A percentile compares a stretch with the other conserved stretches of the same genome.
Evolutionary conservation across 2,329 filamentous ascomycete genomes (phyloP).

Genomic region (Neopestalotiopsis clavispora): DNA sequence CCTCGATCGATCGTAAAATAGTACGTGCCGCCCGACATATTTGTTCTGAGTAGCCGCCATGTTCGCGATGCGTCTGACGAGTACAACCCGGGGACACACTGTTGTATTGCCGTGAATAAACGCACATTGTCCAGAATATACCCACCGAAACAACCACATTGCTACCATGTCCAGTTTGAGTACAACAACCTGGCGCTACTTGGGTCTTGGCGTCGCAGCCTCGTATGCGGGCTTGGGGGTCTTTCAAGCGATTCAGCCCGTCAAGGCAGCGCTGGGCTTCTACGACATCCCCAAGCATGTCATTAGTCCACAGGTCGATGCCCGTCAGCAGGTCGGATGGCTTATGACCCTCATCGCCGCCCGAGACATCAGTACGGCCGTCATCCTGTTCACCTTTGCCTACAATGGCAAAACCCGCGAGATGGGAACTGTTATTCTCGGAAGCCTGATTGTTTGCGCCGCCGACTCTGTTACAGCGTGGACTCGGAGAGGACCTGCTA

Average conservation of each 20-base stretch:
- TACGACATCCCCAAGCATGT: slow-evolving; percentile 14
- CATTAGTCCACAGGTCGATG: slow-evolving; percentile 7
- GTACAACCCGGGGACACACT: neutral
- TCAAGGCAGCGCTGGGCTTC: slow-evolving; percentile 5
- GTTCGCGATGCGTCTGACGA: neutral
- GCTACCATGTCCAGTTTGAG: neutral
- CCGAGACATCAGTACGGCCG: slow-evolving; percentile 11
- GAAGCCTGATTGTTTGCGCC: slow-evolving; percentile 7
- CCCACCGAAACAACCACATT: neutral
- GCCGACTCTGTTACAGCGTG: slow-evolving; percentile 2
- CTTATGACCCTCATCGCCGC: slow-evolving; percentile 14
- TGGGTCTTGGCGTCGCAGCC: slow-evolving; percentile 12
- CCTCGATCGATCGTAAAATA: neutral
- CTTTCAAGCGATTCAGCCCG: neutral
- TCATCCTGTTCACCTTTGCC: slow-evolving; percentile 4
- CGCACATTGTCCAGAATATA: neutral
- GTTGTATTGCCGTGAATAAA: neutral
- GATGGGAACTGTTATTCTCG: slow-evolving; percentile 8
- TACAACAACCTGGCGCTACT: neutral
- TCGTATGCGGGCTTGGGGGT: slow-evolving; percentile 4
- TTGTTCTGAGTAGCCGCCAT: neutral
- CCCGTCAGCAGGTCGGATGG: neutral
- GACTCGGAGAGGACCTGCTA: slow-evolving; percentile 7
- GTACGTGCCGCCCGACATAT: neutral
- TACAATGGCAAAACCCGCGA: slow-evolving; percentile 8